These are phyloP conservation scores for Alternaria ventricosa DNA, from an alignment of 2,329 filamentous ascomycete species.

Conservation along the genomic window DNA sequence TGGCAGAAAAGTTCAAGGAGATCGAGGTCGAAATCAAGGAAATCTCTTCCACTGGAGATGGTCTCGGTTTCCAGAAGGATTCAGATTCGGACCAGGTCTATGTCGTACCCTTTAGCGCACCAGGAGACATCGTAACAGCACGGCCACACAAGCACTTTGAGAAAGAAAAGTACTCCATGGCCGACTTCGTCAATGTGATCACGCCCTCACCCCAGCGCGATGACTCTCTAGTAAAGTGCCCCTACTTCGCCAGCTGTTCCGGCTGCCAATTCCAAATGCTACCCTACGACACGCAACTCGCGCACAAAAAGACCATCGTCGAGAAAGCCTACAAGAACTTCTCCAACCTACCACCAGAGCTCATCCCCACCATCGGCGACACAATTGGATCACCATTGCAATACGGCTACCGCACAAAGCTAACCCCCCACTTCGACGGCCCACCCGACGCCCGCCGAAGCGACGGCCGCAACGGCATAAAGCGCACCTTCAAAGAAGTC, in stretches of 20 bases:
- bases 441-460: conserved; percentile 63
- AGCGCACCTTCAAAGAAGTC: conserved; percentile 65
- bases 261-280: conserved; percentile 99
- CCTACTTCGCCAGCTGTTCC: conserved; percentile 83
- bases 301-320: conserved; percentile 82
- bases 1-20: conserved; percentile 74
- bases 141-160: conserved; percentile 78
- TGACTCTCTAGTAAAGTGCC: conserved; percentile 77
- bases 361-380: conserved; percentile 77
- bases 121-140: conserved; percentile 80
- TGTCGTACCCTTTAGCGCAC: conserved; percentile 85
- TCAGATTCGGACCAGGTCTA: conserved; percentile 73
- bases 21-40: conserved; percentile 81
- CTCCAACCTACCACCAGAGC: conserved; percentile 76
- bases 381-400: conserved; percentile 90
- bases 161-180: conserved; percentile 71
- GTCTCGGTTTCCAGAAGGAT: conserved; percentile 74
- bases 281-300: conserved; percentile 83
- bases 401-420: conserved; percentile 94
- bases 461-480: conserved; percentile 58
- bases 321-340: conserved; percentile 94
- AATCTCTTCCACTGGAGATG: conserved; percentile 91
- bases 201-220: conserved; percentile 78
- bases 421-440: conserved; percentile 94
- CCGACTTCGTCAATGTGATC: conserved; percentile 82